phyloP scores from a whole-genome alignment of 2,329 filamentous ascomycete genomes.

The Aspergillus quadrilineatus region DNA sequence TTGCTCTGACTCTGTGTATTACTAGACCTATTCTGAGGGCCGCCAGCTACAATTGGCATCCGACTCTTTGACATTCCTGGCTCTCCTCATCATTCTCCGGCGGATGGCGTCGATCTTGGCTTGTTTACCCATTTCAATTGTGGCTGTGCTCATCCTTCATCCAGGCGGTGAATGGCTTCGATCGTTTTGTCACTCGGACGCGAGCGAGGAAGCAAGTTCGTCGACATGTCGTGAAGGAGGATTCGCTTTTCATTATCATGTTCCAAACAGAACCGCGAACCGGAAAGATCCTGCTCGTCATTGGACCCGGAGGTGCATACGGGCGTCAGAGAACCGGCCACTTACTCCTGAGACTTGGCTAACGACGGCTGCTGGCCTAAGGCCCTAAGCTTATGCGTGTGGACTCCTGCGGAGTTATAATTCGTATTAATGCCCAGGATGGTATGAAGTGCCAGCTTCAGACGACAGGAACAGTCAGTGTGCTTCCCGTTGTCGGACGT shows the following conservation, averaged over 20 bases:
- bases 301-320: not conserved
- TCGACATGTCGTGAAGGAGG: not conserved
- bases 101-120: slow-evolving; percentile 17
- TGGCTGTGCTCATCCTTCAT: slow-evolving; percentile 14
- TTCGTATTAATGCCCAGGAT: slow-evolving; percentile 11
- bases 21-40: not conserved
- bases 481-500: not conserved
- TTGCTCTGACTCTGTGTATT: not conserved
- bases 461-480: not conserved
- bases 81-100: not conserved
- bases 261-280: not conserved
- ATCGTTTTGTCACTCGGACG: not conserved
- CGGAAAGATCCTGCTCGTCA: not conserved
- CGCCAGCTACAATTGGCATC: slow-evolving; percentile 4
- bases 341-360: not conserved
- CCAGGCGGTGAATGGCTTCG: not conserved
- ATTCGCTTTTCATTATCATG: not conserved
- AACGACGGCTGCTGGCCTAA: slow-evolving; percentile 2
- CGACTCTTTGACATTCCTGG: not conserved
- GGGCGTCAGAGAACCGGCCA: not conserved
- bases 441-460: not conserved
- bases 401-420: not conserved
- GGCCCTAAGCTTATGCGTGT: slow-evolving; percentile 10
- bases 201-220: not conserved
- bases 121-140: slow-evolving; percentile 12